phyloP scores from a whole-genome alignment of 345 rosid genomes.

The Moringa oleifera region DNA sequence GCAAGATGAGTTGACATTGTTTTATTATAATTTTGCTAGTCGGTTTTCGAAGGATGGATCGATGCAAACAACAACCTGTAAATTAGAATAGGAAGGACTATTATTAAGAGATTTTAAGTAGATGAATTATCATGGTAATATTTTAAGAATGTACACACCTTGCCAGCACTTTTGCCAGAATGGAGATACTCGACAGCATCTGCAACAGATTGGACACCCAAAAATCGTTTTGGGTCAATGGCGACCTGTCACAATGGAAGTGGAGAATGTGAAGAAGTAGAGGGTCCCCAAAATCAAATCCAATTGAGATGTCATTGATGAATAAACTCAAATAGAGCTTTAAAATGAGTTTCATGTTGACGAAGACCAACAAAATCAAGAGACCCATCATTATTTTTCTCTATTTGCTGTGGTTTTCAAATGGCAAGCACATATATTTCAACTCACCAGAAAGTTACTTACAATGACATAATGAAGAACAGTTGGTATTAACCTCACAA shows the following conservation, averaged over 20 bases:
- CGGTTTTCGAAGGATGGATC: slow-evolving; percentile 57
- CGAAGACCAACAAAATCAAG: too few relatives aligned
- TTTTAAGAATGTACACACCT: slow-evolving; percentile 36
- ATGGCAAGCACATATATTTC: too few relatives aligned
- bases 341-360: too few relatives aligned
- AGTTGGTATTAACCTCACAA: neutral
- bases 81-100: neutral
- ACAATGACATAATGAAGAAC: neutral
- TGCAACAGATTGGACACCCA: slow-evolving; percentile 59
- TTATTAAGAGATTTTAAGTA: neutral
- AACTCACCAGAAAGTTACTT: neutral
- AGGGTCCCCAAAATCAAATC: too few relatives aligned
- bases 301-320: too few relatives aligned
- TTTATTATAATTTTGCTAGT: slow-evolving; percentile 54
- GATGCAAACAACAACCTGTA: slow-evolving; percentile 78
- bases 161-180: slow-evolving; percentile 94
- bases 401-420: too few relatives aligned
- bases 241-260: slow-evolving; percentile 37
- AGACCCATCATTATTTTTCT: too few relatives aligned
- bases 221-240: slow-evolving; percentile 65
- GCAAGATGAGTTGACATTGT: neutral
- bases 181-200: slow-evolving; percentile 97
- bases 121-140: neutral
- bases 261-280: neutral
- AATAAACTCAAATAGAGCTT: too few relatives aligned